These are phyloP conservation scores for Hemileccinum impolitum DNA, from an alignment of 768 basidiomycete species.

Conservation along the genomic window DNA sequence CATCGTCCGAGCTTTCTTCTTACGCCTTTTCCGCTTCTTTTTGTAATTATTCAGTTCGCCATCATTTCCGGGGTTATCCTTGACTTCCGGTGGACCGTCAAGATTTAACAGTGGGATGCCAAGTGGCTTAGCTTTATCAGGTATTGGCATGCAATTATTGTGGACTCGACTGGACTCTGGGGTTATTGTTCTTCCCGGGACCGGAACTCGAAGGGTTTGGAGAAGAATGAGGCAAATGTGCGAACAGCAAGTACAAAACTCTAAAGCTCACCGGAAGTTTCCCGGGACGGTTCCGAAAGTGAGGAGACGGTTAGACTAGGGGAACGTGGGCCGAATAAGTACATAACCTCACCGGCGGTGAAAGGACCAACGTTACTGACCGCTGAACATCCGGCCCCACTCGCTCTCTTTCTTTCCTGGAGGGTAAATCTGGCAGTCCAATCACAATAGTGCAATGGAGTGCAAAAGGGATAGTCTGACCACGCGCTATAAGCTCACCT, in stretches of 20 bases:
- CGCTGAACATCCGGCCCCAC: background rate
- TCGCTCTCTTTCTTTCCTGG: slow-evolving; percentile 5
- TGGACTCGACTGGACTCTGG: slow-evolving; percentile 6
- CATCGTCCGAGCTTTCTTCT: slow-evolving; percentile 43
- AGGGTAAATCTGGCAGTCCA: slow-evolving; percentile 3
- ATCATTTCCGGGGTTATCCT: slow-evolving; percentile 12
- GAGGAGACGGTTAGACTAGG: background rate
- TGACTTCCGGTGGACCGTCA: slow-evolving; percentile 40
- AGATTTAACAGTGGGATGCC: slow-evolving; percentile 54
- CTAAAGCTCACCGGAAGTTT: slow-evolving; percentile 18
- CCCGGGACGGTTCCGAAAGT: slow-evolving; percentile 3
- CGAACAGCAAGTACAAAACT: slow-evolving; percentile 6
- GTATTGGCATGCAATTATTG: background rate
- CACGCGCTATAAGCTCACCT: slow-evolving; percentile 1
- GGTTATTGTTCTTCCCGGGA: slow-evolving; percentile 2
- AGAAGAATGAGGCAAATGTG: slow-evolving; percentile 12
- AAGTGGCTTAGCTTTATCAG: slow-evolving; percentile 13
- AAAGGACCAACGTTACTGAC: slow-evolving; percentile 2
- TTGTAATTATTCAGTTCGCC: slow-evolving; percentile 34
- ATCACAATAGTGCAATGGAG: slow-evolving; percentile 1
- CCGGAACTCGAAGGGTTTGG: slow-evolving; percentile 15
- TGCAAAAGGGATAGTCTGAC: slow-evolving; percentile 12
- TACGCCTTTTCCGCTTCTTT: slow-evolving; percentile 53
- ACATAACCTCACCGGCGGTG: slow-evolving; percentile 1
- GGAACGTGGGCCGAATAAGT: slow-evolving; percentile 7